Percentiles rank a stretch among this genome's conserved stretches.
phyloP scores from a whole-genome alignment of 768 basidiomycete species.

The Rhodosporidiobolus odoratus region DNA sequence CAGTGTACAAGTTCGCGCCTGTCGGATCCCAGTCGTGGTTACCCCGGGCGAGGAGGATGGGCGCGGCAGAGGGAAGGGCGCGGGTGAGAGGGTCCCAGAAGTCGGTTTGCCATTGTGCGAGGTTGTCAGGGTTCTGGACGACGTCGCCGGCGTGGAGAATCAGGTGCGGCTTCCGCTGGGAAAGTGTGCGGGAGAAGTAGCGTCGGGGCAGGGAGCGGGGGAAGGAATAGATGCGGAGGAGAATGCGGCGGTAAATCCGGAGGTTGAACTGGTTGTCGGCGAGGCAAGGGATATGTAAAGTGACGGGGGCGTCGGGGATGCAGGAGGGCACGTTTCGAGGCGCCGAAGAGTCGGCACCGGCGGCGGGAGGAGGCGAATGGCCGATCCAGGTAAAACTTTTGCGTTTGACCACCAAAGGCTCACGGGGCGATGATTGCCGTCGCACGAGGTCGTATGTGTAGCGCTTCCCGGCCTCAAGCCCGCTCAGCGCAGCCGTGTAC shows the following conservation, averaged over 20 bases:
- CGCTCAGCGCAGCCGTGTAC: constrained; percentile 4
- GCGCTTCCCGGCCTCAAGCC: background rate
- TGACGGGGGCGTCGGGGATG: background rate
- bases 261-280: constrained; percentile 40
- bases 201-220: background rate
- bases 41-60: constrained; percentile 30
- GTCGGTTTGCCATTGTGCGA: constrained; percentile 39
- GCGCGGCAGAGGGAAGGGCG: background rate
- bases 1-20: constrained; percentile 26
- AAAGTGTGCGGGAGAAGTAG: background rate
- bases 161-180: constrained; percentile 13
- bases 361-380: background rate
- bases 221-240: constrained; percentile 15
- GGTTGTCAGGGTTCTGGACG: constrained; percentile 33
- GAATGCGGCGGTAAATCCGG: constrained; percentile 30
- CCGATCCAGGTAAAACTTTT: constrained; percentile 28
- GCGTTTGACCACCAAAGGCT: too few relatives aligned
- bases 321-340: too few relatives aligned
- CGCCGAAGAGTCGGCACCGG: too few relatives aligned
- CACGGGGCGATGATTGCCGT: background rate
- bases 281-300: constrained; percentile 27
- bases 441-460: constrained; percentile 23
- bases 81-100: constrained; percentile 33
- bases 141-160: constrained; percentile 36
- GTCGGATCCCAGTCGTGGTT: constrained; percentile 38